These are phyloP conservation scores for Neofusicoccum umdonicola DNA, from an alignment of 2,329 filamentous ascomycete genomes.

Conservation along the genomic window DNA sequence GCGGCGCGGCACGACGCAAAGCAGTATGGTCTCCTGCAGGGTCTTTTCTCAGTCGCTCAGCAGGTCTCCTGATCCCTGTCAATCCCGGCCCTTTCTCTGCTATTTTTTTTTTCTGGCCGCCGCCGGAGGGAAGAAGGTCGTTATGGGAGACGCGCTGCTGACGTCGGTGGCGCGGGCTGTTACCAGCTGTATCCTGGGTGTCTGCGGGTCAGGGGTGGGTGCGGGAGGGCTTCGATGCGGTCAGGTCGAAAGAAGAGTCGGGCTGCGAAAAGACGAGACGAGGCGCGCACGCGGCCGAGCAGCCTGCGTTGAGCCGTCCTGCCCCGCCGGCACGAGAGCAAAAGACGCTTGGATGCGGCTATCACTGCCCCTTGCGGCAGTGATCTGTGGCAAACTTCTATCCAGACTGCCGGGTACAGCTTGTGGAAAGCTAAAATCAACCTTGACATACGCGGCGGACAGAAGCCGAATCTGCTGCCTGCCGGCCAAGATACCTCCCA, in stretches of 20 bases:
- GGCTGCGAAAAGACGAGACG: slow-evolving; percentile 13
- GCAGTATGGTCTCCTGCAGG: slow-evolving; percentile 6
- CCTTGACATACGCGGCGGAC: background rate
- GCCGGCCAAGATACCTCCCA: background rate
- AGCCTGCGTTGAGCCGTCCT: slow-evolving; percentile 10
- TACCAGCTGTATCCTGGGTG: slow-evolving; percentile 3
- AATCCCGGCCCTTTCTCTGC: slow-evolving; percentile 1
- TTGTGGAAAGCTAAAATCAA: slow-evolving; percentile 16
- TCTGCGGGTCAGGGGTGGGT: background rate
- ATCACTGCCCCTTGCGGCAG: slow-evolving; percentile 5
- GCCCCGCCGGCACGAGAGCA: slow-evolving; percentile 2
- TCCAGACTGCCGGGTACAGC: slow-evolving; percentile 11
- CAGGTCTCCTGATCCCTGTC: slow-evolving; percentile 15
- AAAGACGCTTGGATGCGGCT: slow-evolving; percentile 10
- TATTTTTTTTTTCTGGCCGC: background rate
- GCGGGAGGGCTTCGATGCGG: background rate
- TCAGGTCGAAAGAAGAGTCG: slow-evolving; percentile 15
- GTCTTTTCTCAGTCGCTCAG: slow-evolving; percentile 12
- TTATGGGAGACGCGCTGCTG: background rate
- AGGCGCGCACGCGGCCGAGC: slow-evolving; percentile 4
- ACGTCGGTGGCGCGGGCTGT: slow-evolving; percentile 9
- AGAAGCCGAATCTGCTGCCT: background rate
- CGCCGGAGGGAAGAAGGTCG: background rate
- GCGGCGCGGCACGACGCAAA: slow-evolving; percentile 5
- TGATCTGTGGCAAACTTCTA: slow-evolving; percentile 13